Evolutionary conservation across 2,329 filamentous ascomycete species (phyloP), one percentile per base, ranked within the genome.

Genomic region (Salinomyces thailandicus): DNA sequence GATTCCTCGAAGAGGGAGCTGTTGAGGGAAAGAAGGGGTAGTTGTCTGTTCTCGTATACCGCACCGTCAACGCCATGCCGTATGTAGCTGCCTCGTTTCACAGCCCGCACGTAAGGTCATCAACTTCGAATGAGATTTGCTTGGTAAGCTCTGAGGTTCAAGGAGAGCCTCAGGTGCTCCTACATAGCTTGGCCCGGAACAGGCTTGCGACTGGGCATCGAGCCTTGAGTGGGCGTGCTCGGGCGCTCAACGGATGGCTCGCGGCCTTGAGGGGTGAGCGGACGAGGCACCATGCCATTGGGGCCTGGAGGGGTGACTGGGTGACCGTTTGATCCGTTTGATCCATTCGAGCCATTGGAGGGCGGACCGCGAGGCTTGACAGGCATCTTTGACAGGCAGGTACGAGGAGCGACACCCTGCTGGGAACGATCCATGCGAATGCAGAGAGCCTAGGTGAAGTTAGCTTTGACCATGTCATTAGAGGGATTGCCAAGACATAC

Each of bases 341-440:
- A n/a, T n/a, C n/a, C n/a, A n/a, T n/a, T n/a, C n/a, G 22, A 26
- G 22, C 22, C 22, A n/a, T 26, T 26, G 49, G 66, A 62, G 44
- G 71, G 75, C 35, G 77, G 73, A 24, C 73, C 72, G 31, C 86
- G 81, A 31, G 87, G 85, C 68, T 93, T 95, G 44, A 96, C 82
- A 13, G 89, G 85, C 33, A 86, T 79, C 39, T 85, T 83, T 11
- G 91, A 96, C 33, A 98, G 72, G 64, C 91, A 98, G 24, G 87
- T 94, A 49, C 91, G 78, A 11, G 91, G 91, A 39, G 83, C 85
- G 35, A 96, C 91, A 67, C 91, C 91, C 67, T 96, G 87, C 52
- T 83, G 73, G 42, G 85, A 87, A 46, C 86, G 81, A 61, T 96
- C 87, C 52, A 96, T 79, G 47, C 81, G 81, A 49, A 86, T 82